phyloP scores from a whole-genome alignment of 202 grass and related monocot genomes.

The Sporobolus alterniflorus region DNA sequence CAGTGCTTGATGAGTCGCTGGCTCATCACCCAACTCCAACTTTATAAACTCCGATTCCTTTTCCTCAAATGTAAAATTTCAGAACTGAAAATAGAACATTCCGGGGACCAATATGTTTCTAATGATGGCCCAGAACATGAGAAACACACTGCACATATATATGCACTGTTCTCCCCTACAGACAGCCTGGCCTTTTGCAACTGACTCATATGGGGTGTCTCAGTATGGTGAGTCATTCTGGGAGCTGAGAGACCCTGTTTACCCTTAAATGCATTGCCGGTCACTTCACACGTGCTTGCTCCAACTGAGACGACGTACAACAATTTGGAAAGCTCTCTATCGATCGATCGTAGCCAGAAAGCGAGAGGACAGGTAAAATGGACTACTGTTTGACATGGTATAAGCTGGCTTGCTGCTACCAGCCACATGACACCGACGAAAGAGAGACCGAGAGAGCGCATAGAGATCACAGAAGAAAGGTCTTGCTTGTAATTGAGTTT shows the following conservation, averaged over 20 bases:
- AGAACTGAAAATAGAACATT: slow-evolving; percentile 37
- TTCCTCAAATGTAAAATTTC: neutral
- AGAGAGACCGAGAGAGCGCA: neutral
- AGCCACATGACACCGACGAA: slow-evolving; percentile 5
- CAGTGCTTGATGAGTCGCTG: neutral
- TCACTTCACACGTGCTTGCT: slow-evolving; percentile 45
- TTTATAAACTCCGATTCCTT: neutral
- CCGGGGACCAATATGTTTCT: slow-evolving; percentile 46
- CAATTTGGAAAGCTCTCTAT: neutral
- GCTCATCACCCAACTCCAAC: neutral
- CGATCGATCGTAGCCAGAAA: neutral
- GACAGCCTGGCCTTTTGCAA: slow-evolving; percentile 54
- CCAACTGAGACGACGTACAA: slow-evolving; percentile 27
- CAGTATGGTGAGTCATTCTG: slow-evolving; percentile 50
- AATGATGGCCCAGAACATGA: slow-evolving; percentile 41
- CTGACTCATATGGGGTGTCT: slow-evolving; percentile 65
- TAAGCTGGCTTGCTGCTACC: neutral
- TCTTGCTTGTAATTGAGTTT: slow-evolving; percentile 31
- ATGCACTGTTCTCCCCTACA: slow-evolving; percentile 42
- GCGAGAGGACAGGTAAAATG: slow-evolving; percentile 8
- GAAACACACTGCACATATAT: neutral
- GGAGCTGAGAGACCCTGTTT: slow-evolving; percentile 48
- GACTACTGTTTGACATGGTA: neutral
- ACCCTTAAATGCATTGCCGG: slow-evolving; percentile 50
- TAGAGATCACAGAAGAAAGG: neutral